Conservation (phyloP, 169 alveolate species). For the Perkinsus olseni region DNA sequence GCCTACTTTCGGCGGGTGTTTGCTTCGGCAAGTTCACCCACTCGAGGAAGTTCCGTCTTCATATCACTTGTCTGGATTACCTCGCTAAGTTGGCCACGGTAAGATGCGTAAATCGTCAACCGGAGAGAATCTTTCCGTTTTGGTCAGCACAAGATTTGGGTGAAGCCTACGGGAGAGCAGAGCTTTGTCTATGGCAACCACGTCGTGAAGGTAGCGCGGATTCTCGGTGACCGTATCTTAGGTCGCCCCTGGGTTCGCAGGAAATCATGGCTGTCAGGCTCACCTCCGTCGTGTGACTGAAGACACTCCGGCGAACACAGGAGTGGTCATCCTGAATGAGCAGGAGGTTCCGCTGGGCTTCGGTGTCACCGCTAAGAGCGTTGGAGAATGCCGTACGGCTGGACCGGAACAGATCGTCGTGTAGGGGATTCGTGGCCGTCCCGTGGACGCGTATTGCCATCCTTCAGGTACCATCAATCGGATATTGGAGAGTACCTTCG, state of each 20-base stretch:
- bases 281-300: slow-evolving; percentile 65
- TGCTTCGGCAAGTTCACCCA: slow-evolving; percentile 85
- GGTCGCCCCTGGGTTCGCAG: too few species aligned
- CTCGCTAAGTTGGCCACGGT: slow-evolving; percentile 72
- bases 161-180: slow-evolving; percentile 85
- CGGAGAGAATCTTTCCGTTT: neutral
- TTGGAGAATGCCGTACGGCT: slow-evolving; percentile 71
- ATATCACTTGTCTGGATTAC: slow-evolving; percentile 77
- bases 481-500: slow-evolving; percentile 89
- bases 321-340: slow-evolving; percentile 26
- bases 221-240: too few species aligned
- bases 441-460: too few species aligned
- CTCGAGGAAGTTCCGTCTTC: slow-evolving; percentile 74
- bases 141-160: slow-evolving; percentile 80
- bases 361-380: slow-evolving; percentile 79
- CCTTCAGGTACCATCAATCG: slow-evolving; percentile 52
- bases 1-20: slow-evolving; percentile 62
- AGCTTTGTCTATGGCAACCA: slow-evolving; percentile 84
- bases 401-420: slow-evolving; percentile 69
- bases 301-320: slow-evolving; percentile 33
- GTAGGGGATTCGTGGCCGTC: slow-evolving; percentile 15
- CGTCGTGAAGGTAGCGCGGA: slow-evolving; percentile 54
- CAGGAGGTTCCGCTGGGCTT: slow-evolving; percentile 64
- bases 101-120: neutral
- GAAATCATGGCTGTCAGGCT: slow-evolving; percentile 28